Evolutionary conservation across 2,329 filamentous ascomycete genomes (phyloP).

Genomic region (Mycosphaerella sp.): DNA sequence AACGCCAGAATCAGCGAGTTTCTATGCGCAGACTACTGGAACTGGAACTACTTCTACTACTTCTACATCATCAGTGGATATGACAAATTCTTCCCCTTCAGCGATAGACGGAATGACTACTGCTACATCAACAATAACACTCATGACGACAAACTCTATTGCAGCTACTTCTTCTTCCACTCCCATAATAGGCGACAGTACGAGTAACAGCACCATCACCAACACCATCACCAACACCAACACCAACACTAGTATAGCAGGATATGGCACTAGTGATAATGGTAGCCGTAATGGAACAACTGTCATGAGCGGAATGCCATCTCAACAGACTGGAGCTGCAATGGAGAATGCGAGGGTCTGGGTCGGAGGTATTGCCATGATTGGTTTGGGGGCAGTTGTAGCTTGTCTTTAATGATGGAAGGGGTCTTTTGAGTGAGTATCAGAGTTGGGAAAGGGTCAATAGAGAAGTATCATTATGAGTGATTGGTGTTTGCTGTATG

Average conservation of each 20-base stretch:
- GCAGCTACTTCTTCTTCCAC: neutral
- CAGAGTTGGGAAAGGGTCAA: too few species aligned
- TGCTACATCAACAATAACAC: neutral
- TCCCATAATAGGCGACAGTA: neutral
- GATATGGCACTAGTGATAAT: too few species aligned
- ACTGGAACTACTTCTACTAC: neutral
- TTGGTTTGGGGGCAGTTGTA: slow-evolving; percentile 27
- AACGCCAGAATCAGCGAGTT: neutral
- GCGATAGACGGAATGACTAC: neutral
- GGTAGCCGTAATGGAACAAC: neutral
- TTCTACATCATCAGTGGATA: too few species aligned
- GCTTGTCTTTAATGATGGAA: slow-evolving; percentile 19
- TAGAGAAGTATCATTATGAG: too few species aligned
- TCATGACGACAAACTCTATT: slow-evolving; percentile 1
- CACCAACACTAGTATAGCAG: neutral
- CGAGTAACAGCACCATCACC: neutral
- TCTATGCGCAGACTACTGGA: slow-evolving; percentile 1
- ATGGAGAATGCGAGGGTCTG: slow-evolving; percentile 41
- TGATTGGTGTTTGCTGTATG: too few species aligned
- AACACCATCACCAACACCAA: neutral
- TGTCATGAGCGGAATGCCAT: neutral
- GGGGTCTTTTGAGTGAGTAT: neutral
- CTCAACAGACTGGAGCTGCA: neutral
- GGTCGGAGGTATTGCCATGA: slow-evolving; percentile 40
- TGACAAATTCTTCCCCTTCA: too few species aligned